Evolutionary conservation across 2,329 filamentous ascomycete genomes (phyloP), one percentile per base, ranked within the genome.

Genomic region (Lasiodiplodia sp.): DNA sequence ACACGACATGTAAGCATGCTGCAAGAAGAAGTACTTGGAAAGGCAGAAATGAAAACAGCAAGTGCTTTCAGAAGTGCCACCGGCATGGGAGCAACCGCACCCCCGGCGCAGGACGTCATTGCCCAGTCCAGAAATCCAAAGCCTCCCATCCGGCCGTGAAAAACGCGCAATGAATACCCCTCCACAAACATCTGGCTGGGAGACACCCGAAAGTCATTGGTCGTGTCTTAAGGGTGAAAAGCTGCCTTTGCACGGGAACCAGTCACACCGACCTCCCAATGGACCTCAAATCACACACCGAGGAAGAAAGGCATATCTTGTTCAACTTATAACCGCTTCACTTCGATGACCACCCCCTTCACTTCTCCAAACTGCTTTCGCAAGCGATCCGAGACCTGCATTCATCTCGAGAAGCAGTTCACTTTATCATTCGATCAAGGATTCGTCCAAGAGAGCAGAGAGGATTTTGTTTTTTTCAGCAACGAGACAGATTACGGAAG

Each of bases 331-430:
- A 56, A 56, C 23, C 57, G 31, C 38, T 60, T 14, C 6, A 18
- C 38, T 60, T 60, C 37, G 14, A 60, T 44, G 37, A 60, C 21
- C 28, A n/a, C 28, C 53, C 55, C 31, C 21, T 12, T 47, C 28
- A 60, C 21, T 60, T 44, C 38, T 47, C 14, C 38, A n/a, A 40
- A 25, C 37, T 58, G 55, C 55, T 8, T 58, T 44, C 55, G 23
- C 14, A 11, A 38, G 34, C 12, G 37, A 34, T 28, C 16, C 16
- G 25, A 37, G 18, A 8, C 28, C 52, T 34, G n/a, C 44, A 47
- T 21, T 21, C 44, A n/a, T 47, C 44, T 47, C 44, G 44, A 47
- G 44, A 47, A 47, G 44, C n/a, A 21, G 44, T 21, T 47, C 44
- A n/a, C 40, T 44, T 47, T 47, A 21, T 10, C 44, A 47, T 5